Evolutionary conservation across 148 eudicot genomes (phyloP), one percentile per base, ranked within the genome.

Genomic region (Arctostaphylos glauca): DNA sequence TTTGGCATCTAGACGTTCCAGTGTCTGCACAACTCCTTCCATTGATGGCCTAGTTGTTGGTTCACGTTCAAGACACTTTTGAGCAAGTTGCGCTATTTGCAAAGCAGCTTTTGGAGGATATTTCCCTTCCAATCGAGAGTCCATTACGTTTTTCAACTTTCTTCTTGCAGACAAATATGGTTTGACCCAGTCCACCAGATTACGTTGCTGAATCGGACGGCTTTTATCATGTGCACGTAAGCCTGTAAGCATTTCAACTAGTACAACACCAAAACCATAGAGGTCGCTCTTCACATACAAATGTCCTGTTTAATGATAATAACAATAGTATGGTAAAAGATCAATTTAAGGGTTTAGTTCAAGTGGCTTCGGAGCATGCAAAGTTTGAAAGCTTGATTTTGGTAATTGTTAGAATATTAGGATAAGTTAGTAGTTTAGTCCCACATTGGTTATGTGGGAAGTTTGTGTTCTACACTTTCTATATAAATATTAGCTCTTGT

Each of bases 1-100:
- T 19, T 80, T 70, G 18, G 85, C 89, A 31, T 87, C 87, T 9
- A 91, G 81, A 25, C 54, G 83, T 79, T 90, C 90, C 3, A 95
- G 84, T 54, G 80, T 83, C 84, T 87, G 89, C 16, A 95, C 85
- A 12, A 94, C 92, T 82, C 91, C 96, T 86, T 94, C 81, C 98
- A 95, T 95, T 10, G 98, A 85, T 16, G 98, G 98, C 71, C 98
- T 86, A 21, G 68, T 66, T 83, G 83, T 90, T 1, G 89, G 96
- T 64, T 94, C 93, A 74, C 84, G 87, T 2, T 74, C 87, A 8
- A 95, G 86, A 77, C 98, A 95, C 55, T 82, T 88, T 10, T 91
- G 91, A 53, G 98, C 94, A 53, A 95, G 88, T 66, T 90, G 89
- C 52, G 97, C 96, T 25, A 88, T 91, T 78, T 84, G 85, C 15